Base-by-base conservation (phyloP, 345 rosid genomes). In the Hypericum perforatum region DNA sequence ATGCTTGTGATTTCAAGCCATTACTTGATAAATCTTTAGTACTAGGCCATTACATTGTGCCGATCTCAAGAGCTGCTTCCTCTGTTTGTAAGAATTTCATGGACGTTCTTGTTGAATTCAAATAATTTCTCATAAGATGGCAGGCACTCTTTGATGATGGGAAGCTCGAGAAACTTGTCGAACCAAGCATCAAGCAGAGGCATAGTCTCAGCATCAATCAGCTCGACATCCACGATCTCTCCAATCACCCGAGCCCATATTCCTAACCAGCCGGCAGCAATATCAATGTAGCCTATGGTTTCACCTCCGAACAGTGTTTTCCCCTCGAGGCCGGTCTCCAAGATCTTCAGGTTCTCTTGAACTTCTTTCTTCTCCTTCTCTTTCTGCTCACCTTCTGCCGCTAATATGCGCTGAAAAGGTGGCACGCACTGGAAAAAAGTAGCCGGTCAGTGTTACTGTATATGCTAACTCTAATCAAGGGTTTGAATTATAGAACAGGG, bases 181-280 rank as follows among this genome's bases (percentile, higher is more conserved):
- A 59, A 63, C 76, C 63, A 62, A 41, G 62, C 62, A 32, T 44
- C 16, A 0, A 65, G 58, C 37, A 59, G 13, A 51, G 70, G 68
- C 61, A 66, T 53, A 41, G 46, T 57, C 60, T 64, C 60, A 10
- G 50, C 39, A 11, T 74, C 72, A 22, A 70, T 50, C 59, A 74
- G 45, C 32, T 44, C 60, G 36, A 53, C 65, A 36, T 54, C 63
- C 0, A 36, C 47, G 37, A 70, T 66, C 47, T 67, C 54, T 58
- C 60, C 72, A 10, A 61, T 60, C 5, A 63, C 16, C 13, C 14
- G 13, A 53, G 65, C 68, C 68, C 70, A 67, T 11, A 42, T 49
- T 45, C 73, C 73, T 8, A 67, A 49, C 68, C 70, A 67, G 16
- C 75, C 75, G 4, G 51, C 56, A 5, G 69, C 68, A 15, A 68